A percentile compares a stretch with the other conserved stretches of the same genome.
phyloP scores from a whole-genome alignment of 768 basidiomycete genomes.

The Pisolithus microcarpus region DNA sequence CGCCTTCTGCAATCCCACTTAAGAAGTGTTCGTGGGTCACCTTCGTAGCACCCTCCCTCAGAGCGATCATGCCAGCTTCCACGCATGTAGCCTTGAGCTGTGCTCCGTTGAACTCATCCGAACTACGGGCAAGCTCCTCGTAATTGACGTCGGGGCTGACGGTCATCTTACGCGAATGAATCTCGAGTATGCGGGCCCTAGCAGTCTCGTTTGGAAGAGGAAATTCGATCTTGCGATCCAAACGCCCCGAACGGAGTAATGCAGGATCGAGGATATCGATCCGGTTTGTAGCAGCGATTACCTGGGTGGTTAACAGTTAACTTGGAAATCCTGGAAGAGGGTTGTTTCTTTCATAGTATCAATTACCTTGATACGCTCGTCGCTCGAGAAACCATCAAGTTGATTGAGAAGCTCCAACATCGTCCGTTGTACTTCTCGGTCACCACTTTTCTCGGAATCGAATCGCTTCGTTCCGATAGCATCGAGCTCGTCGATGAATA shows the following conservation, averaged over 20 bases:
- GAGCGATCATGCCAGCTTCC: conserved; percentile 98
- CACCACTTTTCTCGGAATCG: conserved; percentile 97
- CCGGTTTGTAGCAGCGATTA: conserved; percentile 97
- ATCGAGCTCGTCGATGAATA: conserved; percentile 97
- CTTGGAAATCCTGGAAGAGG: not conserved
- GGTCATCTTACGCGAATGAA: conserved; percentile 96
- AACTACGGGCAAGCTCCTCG: conserved; percentile 92
- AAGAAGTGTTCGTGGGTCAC: conserved; percentile 94
- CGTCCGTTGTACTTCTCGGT: conserved; percentile 99
- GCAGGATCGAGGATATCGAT: conserved; percentile 99
- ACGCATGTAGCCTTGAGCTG: conserved; percentile 97
- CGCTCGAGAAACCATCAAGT: conserved; percentile 94
- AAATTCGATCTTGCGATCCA: conserved; percentile 98
- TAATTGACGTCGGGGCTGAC: conserved; percentile 86
- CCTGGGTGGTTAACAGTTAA: conserved; percentile 40
- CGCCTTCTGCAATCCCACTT: conserved; percentile 83
- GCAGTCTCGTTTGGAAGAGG: conserved; percentile 94
- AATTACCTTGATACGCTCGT: conserved; percentile 89
- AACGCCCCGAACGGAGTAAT: conserved; percentile 93
- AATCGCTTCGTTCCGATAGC: conserved; percentile 99
- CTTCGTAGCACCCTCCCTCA: conserved; percentile 86
- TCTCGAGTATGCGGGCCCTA: conserved; percentile 93
- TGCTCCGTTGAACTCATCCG: conserved; percentile 98
- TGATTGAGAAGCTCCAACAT: conserved; percentile 99
- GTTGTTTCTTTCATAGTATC: not conserved